A percentile compares a stretch with the other conserved stretches of the same genome.
Conservation (phyloP, 2,329 filamentous ascomycete species). For the Aspergillus sp. region DNA sequence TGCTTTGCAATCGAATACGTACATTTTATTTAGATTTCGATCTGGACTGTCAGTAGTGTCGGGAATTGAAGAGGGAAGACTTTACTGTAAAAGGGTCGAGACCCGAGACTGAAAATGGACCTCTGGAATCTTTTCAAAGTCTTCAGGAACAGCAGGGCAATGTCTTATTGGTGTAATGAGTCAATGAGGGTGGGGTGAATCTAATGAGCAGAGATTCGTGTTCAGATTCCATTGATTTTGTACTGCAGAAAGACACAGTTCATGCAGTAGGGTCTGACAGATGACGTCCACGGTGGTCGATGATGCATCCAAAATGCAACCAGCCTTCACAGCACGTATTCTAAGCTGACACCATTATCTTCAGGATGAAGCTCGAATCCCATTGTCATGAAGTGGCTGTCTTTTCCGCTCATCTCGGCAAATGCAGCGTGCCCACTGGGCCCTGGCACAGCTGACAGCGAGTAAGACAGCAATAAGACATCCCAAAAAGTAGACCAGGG, state of each 20-base stretch:
- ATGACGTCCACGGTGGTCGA: background rate
- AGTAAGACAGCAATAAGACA: background rate
- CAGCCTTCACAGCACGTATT: background rate
- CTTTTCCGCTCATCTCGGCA: too few species aligned
- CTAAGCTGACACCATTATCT: background rate
- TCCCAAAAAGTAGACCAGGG: background rate
- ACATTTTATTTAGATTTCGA: background rate
- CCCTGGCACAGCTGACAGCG: too few species aligned
- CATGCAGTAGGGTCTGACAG: conserved; percentile 3
- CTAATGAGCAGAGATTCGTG: background rate
- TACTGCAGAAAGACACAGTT: background rate
- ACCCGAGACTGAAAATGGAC: too few species aligned
- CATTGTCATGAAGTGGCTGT: too few species aligned
- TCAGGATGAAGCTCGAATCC: too few species aligned
- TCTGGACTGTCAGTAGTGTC: background rate
- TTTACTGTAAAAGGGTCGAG: too few species aligned
- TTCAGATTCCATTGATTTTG: background rate
- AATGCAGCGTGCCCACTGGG: background rate
- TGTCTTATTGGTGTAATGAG: background rate
- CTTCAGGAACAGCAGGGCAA: background rate
- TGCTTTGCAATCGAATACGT: conserved; percentile 1
- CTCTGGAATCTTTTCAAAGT: background rate
- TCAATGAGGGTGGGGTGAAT: background rate
- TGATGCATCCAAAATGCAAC: background rate
- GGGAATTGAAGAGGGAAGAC: background rate